Base-by-base conservation (phyloP, 2,329 filamentous ascomycete species). In the Aspergillus ochraceoroseus region DNA sequence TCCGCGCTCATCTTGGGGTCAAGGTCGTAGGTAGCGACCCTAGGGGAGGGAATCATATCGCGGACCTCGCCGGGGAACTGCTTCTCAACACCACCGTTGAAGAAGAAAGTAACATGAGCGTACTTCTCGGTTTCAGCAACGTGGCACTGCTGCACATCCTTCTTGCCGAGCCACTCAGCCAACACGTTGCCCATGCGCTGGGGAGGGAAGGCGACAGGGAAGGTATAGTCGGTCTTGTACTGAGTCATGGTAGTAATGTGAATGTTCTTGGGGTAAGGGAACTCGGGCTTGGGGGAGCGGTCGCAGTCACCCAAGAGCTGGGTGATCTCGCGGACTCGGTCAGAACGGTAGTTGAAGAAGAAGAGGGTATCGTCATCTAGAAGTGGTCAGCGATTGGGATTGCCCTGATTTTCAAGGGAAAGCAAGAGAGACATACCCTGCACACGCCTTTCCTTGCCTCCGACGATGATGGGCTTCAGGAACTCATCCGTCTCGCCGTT, bases 271-370 rank as follows among this genome's bases (percentile, higher is more conserved):
- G 92, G 92, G 74, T 89, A 96, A 32, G 85, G 76, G 75, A 96
- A 95, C 67, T 95, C 87, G 53, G 89, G 86, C 54, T 79, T 79
- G 41, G 89, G 88, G 15, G 87, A 94, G 60, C 87, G 86, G 73
- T 98, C 92, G 62, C 90, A 82, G 65, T 85, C 85, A 55, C 92
- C 92, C 40, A 98, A 74, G 30, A 98, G 77, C 71, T 96, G 92
- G 34, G 88, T 94, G 65, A 98, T 85, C 69, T 98, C 92, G 56
- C 92, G 86, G 38, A 90, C 90, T 66, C 92, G 89, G 66, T 98
- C 92, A 43, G 92, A 96, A 61, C 92, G 87, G 77, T 98, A 98
- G 81, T 98, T 98, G 85, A 98, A 98, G 80, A 96, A 96, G 79
- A 96, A 96, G 58, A 96, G 78, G 38, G 87, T 90, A 63, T 98